Evolutionary conservation across 2,329 filamentous ascomycete species (phyloP), one percentile per base, ranked within the genome.

Genomic region (Fusarium sp.): DNA sequence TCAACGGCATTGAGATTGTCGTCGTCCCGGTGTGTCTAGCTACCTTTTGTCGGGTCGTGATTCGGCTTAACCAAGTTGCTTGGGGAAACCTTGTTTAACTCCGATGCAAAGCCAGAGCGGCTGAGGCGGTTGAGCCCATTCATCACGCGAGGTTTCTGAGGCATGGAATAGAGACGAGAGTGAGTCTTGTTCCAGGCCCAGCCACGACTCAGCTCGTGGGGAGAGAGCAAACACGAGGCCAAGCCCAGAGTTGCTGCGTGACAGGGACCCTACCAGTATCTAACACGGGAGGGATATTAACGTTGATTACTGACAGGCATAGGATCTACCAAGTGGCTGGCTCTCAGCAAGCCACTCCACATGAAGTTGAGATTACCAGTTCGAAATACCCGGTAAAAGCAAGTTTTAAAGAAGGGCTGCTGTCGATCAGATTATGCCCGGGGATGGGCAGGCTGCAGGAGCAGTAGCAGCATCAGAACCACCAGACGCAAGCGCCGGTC

Each of bases 61-160:
- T 52, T 29, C 16, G 45, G 45, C 13, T 50, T 29, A n/a, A 24
- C 16, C 24, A 31, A 31, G 47, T 14, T 31, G 27, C 18, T 31
- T 31, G 47, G 47, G 52, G 31, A 57, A 57, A 57, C 54, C 54
- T 57, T 57, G 54, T 37, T 57, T 50, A 29, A 50, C 45, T 50
- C 45, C 24, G 45, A 50, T 29, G 3, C 45, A 50, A 50, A 50
- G 45, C 45, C 45, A 50, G 45, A 42, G 47, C 31, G 47, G 63
- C n/a, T 62, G 67, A 24, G 67, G 67, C 56, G 42, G 37, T 52
- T 62, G 57, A 74, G 42, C 52, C 31, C 31, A 34, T 34, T 3
- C 64, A 40, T n/a, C 35, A 6, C 22, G 16, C 50, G 10, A 71
- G 18, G 27, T 18, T 42, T 22, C 42, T 29, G 22, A 14, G 16